Evolutionary conservation across 2,329 filamentous ascomycete genomes (phyloP).

Genomic region (Talaromyces sp.): DNA sequence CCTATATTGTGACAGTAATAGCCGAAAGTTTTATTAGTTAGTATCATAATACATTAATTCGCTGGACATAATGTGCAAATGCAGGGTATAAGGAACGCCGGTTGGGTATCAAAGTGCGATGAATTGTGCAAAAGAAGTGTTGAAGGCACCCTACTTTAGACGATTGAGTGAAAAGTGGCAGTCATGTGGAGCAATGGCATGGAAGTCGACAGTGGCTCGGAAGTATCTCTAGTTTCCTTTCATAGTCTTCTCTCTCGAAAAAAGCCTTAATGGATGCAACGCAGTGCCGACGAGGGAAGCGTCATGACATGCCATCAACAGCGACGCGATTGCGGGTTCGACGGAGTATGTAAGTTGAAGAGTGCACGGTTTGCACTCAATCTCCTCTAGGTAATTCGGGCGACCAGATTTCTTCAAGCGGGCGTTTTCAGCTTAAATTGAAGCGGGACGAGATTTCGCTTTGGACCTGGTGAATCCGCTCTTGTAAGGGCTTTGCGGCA

Average conservation of each 20-base stretch:
- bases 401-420: not conserved
- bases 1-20: not conserved
- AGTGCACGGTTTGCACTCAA: not conserved
- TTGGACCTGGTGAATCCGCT: constrained; percentile 35
- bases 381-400: not conserved
- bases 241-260: not conserved
- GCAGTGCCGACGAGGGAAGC: too few species aligned
- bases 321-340: not conserved
- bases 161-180: not conserved
- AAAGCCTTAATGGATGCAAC: not conserved
- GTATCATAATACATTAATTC: not conserved
- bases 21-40: not conserved
- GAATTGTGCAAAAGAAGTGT: not conserved
- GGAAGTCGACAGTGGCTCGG: not conserved
- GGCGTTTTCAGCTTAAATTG: constrained; percentile 32
- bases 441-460: constrained; percentile 38
- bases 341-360: not conserved
- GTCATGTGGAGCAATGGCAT: not conserved
- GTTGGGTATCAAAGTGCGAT: not conserved
- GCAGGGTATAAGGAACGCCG: not conserved
- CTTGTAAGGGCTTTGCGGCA: constrained; percentile 42
- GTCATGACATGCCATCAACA: not conserved
- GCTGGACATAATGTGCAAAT: not conserved
- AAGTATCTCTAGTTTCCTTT: not conserved
- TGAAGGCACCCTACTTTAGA: not conserved